Percentiles rank a stretch among this genome's conserved stretches.
Conservation (phyloP, 1,139 yeast genomes). For the Magnusiomyces tetraspermus region DNA sequence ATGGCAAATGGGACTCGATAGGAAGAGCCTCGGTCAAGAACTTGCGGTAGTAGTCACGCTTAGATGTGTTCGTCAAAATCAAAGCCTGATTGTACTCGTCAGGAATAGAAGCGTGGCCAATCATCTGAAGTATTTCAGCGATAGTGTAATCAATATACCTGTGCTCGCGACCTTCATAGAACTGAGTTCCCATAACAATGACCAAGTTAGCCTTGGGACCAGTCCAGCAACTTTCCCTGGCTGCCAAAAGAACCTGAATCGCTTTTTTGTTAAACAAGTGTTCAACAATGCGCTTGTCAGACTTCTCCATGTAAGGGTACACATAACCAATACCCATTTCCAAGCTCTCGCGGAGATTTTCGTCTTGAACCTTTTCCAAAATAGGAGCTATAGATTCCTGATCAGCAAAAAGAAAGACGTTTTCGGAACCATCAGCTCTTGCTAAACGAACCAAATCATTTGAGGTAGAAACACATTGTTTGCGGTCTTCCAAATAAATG, state of each 20-base stretch:
- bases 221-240: conserved; percentile 46
- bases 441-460: conserved; percentile 37
- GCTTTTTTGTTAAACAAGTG: conserved; percentile 43
- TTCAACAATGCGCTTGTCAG: conserved; percentile 48
- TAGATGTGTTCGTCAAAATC: conserved; percentile 49
- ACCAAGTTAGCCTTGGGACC: conserved; percentile 48
- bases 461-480: conserved; percentile 46
- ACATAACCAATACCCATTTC: conserved; percentile 59
- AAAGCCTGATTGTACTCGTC: conserved; percentile 37
- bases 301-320: conserved; percentile 48
- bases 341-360: conserved; percentile 38
- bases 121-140: conserved; percentile 60
- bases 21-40: conserved; percentile 73
- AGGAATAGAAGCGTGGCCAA: conserved; percentile 44
- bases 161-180: conserved; percentile 65
- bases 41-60: conserved; percentile 55
- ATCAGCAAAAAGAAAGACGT: conserved; percentile 32
- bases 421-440: conserved; percentile 31
- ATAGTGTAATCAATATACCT: conserved; percentile 61
- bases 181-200: conserved; percentile 61
- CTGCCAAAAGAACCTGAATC: conserved; percentile 46
- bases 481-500: conserved; percentile 51
- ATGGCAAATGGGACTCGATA: conserved; percentile 64
- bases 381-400: conserved; percentile 38
- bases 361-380: conserved; percentile 41